A percentile compares a stretch with the other conserved stretches of the same genome.
phyloP scores from a whole-genome alignment of 345 rosid species.

The Aquilaria malaccensis region DNA sequence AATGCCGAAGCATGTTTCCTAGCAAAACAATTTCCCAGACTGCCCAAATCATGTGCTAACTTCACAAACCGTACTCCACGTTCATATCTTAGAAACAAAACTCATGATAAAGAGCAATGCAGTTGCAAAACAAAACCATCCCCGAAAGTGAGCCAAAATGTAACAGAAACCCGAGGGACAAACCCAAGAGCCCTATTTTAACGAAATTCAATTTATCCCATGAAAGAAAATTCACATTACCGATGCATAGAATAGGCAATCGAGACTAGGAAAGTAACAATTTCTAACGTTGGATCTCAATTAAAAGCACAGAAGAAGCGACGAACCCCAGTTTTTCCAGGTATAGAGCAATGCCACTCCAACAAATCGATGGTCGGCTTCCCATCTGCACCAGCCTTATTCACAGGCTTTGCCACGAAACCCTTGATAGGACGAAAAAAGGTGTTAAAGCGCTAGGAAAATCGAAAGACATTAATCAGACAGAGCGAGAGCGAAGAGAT shows the following conservation, averaged over 20 bases:
- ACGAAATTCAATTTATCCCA: background rate
- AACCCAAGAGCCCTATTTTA: background rate
- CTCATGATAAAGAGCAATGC: too few relatives aligned
- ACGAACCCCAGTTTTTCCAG: slow-evolving; percentile 47
- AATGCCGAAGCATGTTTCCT: too few relatives aligned
- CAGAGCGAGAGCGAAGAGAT: background rate
- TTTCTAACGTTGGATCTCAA: background rate
- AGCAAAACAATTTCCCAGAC: too few relatives aligned
- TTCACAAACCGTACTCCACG: too few relatives aligned
- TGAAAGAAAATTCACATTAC: background rate
- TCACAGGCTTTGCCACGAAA: slow-evolving; percentile 41
- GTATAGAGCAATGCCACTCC: slow-evolving; percentile 47
- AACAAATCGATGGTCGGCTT: slow-evolving; percentile 32
- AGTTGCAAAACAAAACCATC: too few relatives aligned
- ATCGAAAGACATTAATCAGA: background rate
- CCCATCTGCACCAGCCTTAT: slow-evolving; percentile 30
- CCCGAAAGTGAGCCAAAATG: background rate
- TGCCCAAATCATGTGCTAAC: too few relatives aligned
- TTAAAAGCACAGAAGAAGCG: background rate
- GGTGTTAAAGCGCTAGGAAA: background rate
- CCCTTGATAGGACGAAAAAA: slow-evolving; percentile 26
- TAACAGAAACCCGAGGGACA: background rate
- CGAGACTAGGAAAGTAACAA: background rate
- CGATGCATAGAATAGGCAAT: background rate
- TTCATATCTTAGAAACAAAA: too few relatives aligned